Base-by-base conservation (phyloP, 2,329 filamentous ascomycete species). In the Cytospora piceae region DNA sequence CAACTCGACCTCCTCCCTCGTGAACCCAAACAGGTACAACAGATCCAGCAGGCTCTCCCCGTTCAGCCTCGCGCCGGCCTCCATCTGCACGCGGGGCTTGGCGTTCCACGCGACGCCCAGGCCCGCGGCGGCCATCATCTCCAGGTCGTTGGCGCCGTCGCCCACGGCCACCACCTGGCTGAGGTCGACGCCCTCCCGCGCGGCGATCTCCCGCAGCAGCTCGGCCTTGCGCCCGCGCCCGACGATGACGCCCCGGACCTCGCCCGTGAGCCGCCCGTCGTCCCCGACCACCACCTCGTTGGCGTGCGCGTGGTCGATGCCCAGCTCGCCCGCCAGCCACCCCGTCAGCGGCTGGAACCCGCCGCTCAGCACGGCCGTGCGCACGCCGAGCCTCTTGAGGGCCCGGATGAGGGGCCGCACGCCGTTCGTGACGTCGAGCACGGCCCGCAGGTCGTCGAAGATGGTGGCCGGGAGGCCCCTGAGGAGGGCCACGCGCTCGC, bases 301-400 rank as follows among this genome's bases (percentile, higher is more conserved):
- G 51, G 95, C 95, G 75, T 90, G 87, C 0, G 92, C 93, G 74
- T 97, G 89, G 77, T 98, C 92, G 64, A 99, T 86, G 17, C 92
- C 92, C 31, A 99, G 81, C 73, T 92, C 83, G 51, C 82, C 82
- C 20, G 92, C 93, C 42, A 98, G 85, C 92, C 94, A 98, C 65
- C 87, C 84, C 0, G 95, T 96, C 69, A 98, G 80, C 0, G 94
- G 94, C 69, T 92, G 87, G 78, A 99, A 99, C 0, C 95, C 95
- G 54, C 95, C 95, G 39, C 93, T 96, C 37, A 97, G 79, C 6
- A 99, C 94, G 0, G 94, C 95, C 1, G 93, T 93, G 79, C 92
- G 94, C 77, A 91, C 90, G 9, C 94, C 94, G 6, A 96, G 80
- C 27, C 85, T 82, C 77, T 91, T 93, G 60, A 99, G 80, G 0